phyloP scores from a whole-genome alignment of 805 yeast species.

The Ogataea kodamae region DNA sequence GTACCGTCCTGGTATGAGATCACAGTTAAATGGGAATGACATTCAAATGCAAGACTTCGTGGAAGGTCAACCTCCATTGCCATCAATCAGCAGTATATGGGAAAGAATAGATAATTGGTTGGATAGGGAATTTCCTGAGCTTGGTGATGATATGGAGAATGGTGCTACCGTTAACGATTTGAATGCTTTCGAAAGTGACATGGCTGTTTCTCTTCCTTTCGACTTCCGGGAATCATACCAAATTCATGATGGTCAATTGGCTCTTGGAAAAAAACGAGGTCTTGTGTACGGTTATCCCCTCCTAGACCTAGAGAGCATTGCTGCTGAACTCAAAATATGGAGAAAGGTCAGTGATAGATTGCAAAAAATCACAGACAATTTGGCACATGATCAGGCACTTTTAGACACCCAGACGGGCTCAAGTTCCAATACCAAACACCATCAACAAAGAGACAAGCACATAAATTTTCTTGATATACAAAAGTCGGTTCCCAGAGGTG shows the following conservation, averaged over 20 bases:
- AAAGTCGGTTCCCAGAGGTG: constrained; percentile 72
- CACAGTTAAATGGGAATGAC: constrained; percentile 50
- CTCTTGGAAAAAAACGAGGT: constrained; percentile 71
- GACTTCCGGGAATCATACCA: constrained; percentile 78
- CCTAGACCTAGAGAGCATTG: constrained; percentile 76
- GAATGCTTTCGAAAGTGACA: constrained; percentile 77
- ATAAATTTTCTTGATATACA: constrained; percentile 46
- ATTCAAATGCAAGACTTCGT: constrained; percentile 44
- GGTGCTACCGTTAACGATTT: constrained; percentile 81
- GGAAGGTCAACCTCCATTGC: constrained; percentile 48
- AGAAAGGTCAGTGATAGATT: constrained; percentile 54
- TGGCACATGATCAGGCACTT: constrained; percentile 8
- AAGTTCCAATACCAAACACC: constrained; percentile 15
- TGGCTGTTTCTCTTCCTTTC: constrained; percentile 68
- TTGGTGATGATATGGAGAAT: constrained; percentile 70
- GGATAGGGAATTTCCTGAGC: constrained; percentile 71
- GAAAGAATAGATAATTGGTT: constrained; percentile 85
- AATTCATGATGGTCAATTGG: constrained; percentile 89
- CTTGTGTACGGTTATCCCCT: constrained; percentile 76
- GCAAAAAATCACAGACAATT: constrained; percentile 17
- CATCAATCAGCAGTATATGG: constrained; percentile 81
- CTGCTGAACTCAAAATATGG: constrained; percentile 83
- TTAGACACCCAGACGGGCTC: constrained; percentile 14
- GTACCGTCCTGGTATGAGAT: constrained; percentile 40
- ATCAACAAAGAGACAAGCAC: constrained; percentile 21